Evolutionary conservation across 495 filamentous ascomycete species (phyloP), one percentile per base, ranked within the genome.

Genomic region (Podospora pseudoanserina): DNA sequence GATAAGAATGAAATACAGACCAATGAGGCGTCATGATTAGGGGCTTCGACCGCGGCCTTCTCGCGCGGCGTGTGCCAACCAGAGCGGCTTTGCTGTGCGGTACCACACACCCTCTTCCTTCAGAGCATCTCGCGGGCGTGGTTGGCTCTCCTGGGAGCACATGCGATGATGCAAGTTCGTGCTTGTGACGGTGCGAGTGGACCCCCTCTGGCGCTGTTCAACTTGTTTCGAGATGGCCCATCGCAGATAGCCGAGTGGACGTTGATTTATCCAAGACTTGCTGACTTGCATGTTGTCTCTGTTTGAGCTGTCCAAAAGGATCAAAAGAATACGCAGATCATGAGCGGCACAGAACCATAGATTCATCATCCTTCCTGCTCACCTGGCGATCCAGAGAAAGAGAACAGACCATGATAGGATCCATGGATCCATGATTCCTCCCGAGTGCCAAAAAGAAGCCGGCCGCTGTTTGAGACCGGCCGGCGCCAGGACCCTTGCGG

Each of bases 161-260:
- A 72, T 49, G 64, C 55, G 61, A 69, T 64, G 70, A 70, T 70
- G 70, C 67, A 66, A 67, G 59, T 32, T 62, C 61, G 19, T 27
- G 63, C 56, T 30, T 59, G 62, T 61, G 67, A 63, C 53, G 34
- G 20, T 63, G 61, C 61, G 61, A 63, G 61, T 63, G 61, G 61
- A 19, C 16, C 28, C 30, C 57, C 62, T 6, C n/a, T 64, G 68
- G 55, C 19, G 62, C 53, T 59, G 67, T 68, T 34, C 64, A 59
- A 49, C 66, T 67, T 68, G 69, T 71, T 68, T 71, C 65, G 65
- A 71, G 56, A 61, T 64, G 68, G 5, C 26, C n/a, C 26, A 34
- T 34, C 16, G 55, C 65, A 67, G 68, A 70, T 67, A 64, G 60
- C 62, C 68, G 68, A 70, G 58, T 70, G 49, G 67, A 60, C 61